A percentile compares a stretch with the other conserved stretches of the same genome.
These are phyloP conservation scores for Priceomyces carsonii DNA, from an alignment of 805 yeast genomes.

Conservation along the genomic window DNA sequence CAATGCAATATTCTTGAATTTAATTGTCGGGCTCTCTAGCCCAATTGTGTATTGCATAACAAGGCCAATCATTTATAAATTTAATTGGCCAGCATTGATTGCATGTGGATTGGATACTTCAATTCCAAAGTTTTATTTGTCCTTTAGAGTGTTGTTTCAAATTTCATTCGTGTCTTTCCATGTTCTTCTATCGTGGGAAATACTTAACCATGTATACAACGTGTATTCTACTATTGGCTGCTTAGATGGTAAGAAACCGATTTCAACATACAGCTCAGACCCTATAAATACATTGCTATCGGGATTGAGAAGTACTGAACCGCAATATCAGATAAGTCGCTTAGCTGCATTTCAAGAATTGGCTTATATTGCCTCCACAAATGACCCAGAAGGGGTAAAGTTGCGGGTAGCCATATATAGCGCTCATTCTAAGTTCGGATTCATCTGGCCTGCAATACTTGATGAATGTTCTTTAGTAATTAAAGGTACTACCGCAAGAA, in stretches of 20 bases:
- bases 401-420: slow-evolving; percentile 56
- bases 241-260: slow-evolving; percentile 61
- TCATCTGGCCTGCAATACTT: slow-evolving; percentile 58
- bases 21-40: slow-evolving; percentile 23
- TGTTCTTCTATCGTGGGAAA: slow-evolving; percentile 51
- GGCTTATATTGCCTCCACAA: slow-evolving; percentile 59
- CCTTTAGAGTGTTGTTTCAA: slow-evolving; percentile 28
- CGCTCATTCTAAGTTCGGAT: slow-evolving; percentile 44
- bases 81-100: slow-evolving; percentile 27
- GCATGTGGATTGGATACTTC: slow-evolving; percentile 37
- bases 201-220: slow-evolving; percentile 55
- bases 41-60: slow-evolving; percentile 43
- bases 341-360: slow-evolving; percentile 76
- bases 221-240: slow-evolving; percentile 75
- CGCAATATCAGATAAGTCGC: slow-evolving; percentile 33
- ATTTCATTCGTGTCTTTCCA: slow-evolving; percentile 34
- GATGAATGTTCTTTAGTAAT: slow-evolving; percentile 61
- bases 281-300: slow-evolving; percentile 64
- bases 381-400: slow-evolving; percentile 40
- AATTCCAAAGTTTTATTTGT: slow-evolving; percentile 39
- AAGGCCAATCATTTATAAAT: slow-evolving; percentile 44
- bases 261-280: slow-evolving; percentile 57
- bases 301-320: slow-evolving; percentile 58
- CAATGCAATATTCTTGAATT: slow-evolving; percentile 36
- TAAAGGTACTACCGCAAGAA: slow-evolving; percentile 45